Conservation (phyloP, 202 grass and related monocot genomes). For the Panicum hallii region DNA sequence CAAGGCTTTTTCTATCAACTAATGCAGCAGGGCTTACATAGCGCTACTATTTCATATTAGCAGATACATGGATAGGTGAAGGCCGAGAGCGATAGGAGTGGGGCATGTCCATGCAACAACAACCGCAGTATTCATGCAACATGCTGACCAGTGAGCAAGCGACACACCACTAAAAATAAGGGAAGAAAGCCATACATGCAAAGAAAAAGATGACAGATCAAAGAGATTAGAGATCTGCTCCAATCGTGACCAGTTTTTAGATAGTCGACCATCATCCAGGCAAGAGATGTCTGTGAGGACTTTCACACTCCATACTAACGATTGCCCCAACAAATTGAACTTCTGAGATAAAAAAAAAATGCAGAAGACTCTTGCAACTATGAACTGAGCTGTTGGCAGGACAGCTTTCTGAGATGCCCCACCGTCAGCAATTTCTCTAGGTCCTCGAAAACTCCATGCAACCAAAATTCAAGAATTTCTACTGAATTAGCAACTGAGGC, state of each 20-base stretch:
- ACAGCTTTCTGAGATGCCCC: not conserved
- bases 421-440: not conserved
- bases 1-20: not conserved
- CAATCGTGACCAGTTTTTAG: not conserved
- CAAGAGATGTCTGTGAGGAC: not conserved
- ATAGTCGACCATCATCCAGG: not conserved
- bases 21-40: not conserved
- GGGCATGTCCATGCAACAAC: not conserved
- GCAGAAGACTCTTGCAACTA: not conserved
- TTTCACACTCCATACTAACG: not conserved
- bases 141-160: slow-evolving; percentile 3
- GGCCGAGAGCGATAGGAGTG: not conserved
- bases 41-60: not conserved
- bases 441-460: not conserved
- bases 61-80: not conserved
- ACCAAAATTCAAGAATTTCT: not conserved
- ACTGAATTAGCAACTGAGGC: not conserved
- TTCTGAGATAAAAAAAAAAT: not conserved
- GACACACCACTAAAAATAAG: not conserved
- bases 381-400: too few relatives aligned
- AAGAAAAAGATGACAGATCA: not conserved
- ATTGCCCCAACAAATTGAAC: not conserved
- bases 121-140: not conserved
- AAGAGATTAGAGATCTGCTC: not conserved
- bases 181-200: not conserved